These are phyloP conservation scores for Coniochaeta sp. DNA, from an alignment of 2,329 filamentous ascomycete genomes.

Conservation along the genomic window DNA sequence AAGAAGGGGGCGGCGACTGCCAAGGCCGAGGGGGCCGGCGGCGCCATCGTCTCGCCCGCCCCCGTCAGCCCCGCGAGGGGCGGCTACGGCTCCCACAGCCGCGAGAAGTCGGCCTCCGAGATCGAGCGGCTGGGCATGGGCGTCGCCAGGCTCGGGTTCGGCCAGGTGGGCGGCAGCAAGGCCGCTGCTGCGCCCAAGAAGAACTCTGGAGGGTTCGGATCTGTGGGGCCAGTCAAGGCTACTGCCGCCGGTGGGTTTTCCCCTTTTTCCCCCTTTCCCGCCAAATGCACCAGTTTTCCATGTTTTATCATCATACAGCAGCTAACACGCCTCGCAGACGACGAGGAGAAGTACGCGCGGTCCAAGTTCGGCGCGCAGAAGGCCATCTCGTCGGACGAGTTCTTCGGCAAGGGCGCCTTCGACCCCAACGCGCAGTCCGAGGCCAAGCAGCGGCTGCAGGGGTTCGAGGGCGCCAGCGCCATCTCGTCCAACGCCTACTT, in stretches of 20 bases:
- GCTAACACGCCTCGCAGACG: conserved; percentile 39
- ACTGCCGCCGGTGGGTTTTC: conserved; percentile 53
- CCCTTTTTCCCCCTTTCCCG: not conserved
- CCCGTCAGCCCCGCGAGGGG: conserved; percentile 61
- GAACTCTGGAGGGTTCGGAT: conserved; percentile 81
- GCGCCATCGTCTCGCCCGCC: conserved; percentile 60
- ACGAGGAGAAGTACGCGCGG: conserved; percentile 77
- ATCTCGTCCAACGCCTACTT: conserved; percentile 99
- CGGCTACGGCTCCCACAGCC: conserved; percentile 53
- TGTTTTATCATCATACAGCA: too few species aligned
- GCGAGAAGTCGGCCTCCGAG: conserved; percentile 65
- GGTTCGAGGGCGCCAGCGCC: conserved; percentile 84
- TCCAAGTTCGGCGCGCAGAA: conserved; percentile 89
- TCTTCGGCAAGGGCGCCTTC: conserved; percentile 86
- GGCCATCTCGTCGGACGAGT: conserved; percentile 95
- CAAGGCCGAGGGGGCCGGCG: conserved; percentile 38
- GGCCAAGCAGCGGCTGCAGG: conserved; percentile 79
- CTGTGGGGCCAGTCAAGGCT: conserved; percentile 68
- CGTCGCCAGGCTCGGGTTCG: conserved; percentile 77
- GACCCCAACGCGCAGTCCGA: conserved; percentile 76
- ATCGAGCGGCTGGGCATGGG: conserved; percentile 89
- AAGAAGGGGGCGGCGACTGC: conserved; percentile 30
- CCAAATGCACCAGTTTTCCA: too few species aligned
- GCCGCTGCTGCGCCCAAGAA: conserved; percentile 48
- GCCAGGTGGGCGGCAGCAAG: conserved; percentile 65